These are phyloP conservation scores for Botrytis pseudocinerea DNA, from an alignment of 2,329 filamentous ascomycete species.

Conservation along the genomic window DNA sequence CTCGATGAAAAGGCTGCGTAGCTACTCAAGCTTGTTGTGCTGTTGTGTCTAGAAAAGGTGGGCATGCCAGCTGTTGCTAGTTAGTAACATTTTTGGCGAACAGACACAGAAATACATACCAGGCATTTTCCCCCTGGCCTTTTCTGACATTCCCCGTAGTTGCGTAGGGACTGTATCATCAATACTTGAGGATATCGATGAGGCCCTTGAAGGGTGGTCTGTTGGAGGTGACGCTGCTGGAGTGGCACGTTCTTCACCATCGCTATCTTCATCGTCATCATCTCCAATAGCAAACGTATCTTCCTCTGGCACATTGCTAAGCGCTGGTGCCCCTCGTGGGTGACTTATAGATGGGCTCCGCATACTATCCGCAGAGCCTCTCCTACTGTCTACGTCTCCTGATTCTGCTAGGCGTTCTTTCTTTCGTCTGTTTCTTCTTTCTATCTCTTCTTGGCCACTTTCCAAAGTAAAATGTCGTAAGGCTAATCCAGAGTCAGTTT, in stretches of 20 bases:
- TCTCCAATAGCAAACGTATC: slow-evolving; percentile 89
- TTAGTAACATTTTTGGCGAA: slow-evolving; percentile 25
- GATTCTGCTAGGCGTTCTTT: slow-evolving; percentile 61
- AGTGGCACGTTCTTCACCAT: slow-evolving; percentile 54
- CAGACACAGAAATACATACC: slow-evolving; percentile 30
- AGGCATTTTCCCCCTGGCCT: slow-evolving; percentile 93
- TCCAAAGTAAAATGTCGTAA: slow-evolving; percentile 87
- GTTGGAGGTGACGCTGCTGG: slow-evolving; percentile 65
- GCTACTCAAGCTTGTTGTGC: slow-evolving; percentile 75
- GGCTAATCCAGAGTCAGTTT: slow-evolving; percentile 44
- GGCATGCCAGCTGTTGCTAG: slow-evolving; percentile 60
- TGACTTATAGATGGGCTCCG: slow-evolving; percentile 60
- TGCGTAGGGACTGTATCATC: slow-evolving; percentile 83
- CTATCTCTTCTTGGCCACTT: slow-evolving; percentile 87
- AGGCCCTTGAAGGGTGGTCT: slow-evolving; percentile 62
- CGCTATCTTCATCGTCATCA: slow-evolving; percentile 62
- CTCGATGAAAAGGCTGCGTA: slow-evolving; percentile 58
- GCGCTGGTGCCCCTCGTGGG: slow-evolving; percentile 53
- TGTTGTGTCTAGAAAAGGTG: slow-evolving; percentile 89
- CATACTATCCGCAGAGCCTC: slow-evolving; percentile 67
- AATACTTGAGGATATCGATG: slow-evolving; percentile 64
- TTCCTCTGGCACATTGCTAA: slow-evolving; percentile 74
- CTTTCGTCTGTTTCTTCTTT: slow-evolving; percentile 69
- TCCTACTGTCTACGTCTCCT: slow-evolving; percentile 47
- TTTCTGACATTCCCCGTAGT: slow-evolving; percentile 91